Base-by-base conservation (phyloP, 306 rosid species). In the Pyrus betulifolia region DNA sequence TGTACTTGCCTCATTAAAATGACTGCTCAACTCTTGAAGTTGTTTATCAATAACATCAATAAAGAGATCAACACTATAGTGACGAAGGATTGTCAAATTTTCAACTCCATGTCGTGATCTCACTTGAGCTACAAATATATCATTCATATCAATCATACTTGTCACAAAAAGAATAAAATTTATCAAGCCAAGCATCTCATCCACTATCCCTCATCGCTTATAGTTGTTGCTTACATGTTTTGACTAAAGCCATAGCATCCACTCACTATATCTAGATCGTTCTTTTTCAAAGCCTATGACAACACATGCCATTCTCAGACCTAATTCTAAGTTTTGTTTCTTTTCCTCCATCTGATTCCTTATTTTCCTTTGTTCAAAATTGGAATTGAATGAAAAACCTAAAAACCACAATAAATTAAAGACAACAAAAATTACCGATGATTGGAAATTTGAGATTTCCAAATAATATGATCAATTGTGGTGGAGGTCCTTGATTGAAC, bases 181-280 rank as follows among this genome's bases (percentile, higher is more conserved):
- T 2, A 19, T 42, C 3, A 0, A 70, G 28, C 3, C 75, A 51
- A 49, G 25, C 6, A 73, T 82, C 67, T 0, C 35, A 81, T 64
- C 69, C 65, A 62, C 12, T 52, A 51, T 75, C 55, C 4, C 45
- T 76, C 57, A n/a, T 71, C 12, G 4, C 5, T 61, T 71, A 45
- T 15, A 81, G 18, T 51, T 19, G 0, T 45, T 63, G 33, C 55
- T 67, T 64, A 3, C 14, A 25, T 4, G 42, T 27, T 18, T 4
- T 44, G 19, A 67, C 52, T 5, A 66, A 71, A 7, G 23, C 10
- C 27, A 71, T 76, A 8, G 69, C 40, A 35, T 35, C 40, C 69
- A 65, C 67, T 81, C 38, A 55, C 78, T 76, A 76, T 57, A 14
- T 76, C 74, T 30, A 65, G 66, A 59, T 76, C 74, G 4, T 63